Evolutionary conservation across 306 rosid genomes (phyloP), one percentile per base, ranked within the genome.

Genomic region (Begonia fuchsioides): DNA sequence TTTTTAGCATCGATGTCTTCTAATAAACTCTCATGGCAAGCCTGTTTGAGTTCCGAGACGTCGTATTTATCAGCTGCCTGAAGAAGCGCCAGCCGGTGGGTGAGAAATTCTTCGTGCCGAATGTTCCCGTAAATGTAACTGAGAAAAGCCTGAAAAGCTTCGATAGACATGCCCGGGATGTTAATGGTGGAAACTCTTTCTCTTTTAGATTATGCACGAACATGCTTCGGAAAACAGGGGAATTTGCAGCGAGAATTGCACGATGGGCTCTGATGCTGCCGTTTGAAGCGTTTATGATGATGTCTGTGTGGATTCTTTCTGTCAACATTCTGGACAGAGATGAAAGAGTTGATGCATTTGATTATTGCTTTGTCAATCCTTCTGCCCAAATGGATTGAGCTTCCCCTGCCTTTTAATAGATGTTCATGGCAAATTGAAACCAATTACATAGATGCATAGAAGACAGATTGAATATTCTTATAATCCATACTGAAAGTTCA

Each of bases 141-240:
- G 39, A 85, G 87, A 40, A 92, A 68, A 15, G 87, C 81, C 32
- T 82, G 93, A 58, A 96, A 85, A 38, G 87, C 64, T 61, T 82
- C 93, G 18, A 75, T 62, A 15, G 98, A 69, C 96, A 92, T 92
- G 70, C 85, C 98, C 32, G 81, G 64, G 70, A 92, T 92, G 76
- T 85, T 65, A 57, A 92, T 63, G 43, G 81, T 62, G 2, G 96
- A 85, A 12, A 73, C 62, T 92, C 93, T 64, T 85, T 92, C 72
- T 92, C 98, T 56, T 77, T 77, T 43, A 92, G 92, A 56, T 92
- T 68, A 16, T 92, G 98, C 11, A 85, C 73, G 63, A 92, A 92
- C 98, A 92, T 92, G 83, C 94, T 85, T 60, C 50, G 62, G 52
- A 92, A 92, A 44, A 92, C 98, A 3, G 96, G 87, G 14, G 98